phyloP scores from a whole-genome alignment of 176 grass and related monocot genomes.

The Paspalum vaginatum region DNA sequence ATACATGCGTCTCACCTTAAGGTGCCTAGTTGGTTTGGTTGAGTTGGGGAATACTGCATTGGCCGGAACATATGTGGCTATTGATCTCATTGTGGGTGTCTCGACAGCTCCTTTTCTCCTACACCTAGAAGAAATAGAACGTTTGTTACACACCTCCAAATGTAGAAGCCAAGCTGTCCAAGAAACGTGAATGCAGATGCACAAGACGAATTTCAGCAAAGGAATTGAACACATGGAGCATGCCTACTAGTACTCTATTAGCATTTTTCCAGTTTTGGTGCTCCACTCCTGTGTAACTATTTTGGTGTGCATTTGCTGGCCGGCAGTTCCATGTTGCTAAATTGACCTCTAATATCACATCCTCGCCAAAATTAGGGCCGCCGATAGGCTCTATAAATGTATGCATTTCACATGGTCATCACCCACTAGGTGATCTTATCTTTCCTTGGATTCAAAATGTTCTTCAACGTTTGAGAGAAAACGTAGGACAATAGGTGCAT shows the following conservation, averaged over 20 bases:
- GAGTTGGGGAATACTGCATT: slow-evolving; percentile 10
- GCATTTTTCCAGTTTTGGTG: slow-evolving; percentile 41
- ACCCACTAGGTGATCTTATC: slow-evolving; percentile 25
- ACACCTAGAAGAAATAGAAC: neutral
- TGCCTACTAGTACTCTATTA: neutral
- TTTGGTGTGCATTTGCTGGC: slow-evolving; percentile 44
- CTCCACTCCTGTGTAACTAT: slow-evolving; percentile 40
- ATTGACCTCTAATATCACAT: slow-evolving; percentile 50
- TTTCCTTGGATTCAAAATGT: slow-evolving; percentile 35
- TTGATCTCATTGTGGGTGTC: slow-evolving; percentile 5
- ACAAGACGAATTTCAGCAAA: slow-evolving; percentile 12
- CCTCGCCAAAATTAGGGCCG: slow-evolving; percentile 38
- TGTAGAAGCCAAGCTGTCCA: neutral
- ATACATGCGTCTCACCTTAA: neutral
- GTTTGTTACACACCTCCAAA: slow-evolving; percentile 6
- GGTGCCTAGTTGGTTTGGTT: neutral
- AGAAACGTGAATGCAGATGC: slow-evolving; percentile 12
- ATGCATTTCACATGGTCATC: slow-evolving; percentile 7
- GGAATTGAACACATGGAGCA: slow-evolving; percentile 7
- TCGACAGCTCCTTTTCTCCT: slow-evolving; percentile 18
- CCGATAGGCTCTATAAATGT: slow-evolving; percentile 26
- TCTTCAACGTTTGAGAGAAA: slow-evolving; percentile 38
- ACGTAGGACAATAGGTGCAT: neutral
- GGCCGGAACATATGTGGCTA: slow-evolving; percentile 11
- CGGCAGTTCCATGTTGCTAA: slow-evolving; percentile 53